Conservation (phyloP, 2,329 filamentous ascomycete species). For the Epichloe coenophiala region DNA sequence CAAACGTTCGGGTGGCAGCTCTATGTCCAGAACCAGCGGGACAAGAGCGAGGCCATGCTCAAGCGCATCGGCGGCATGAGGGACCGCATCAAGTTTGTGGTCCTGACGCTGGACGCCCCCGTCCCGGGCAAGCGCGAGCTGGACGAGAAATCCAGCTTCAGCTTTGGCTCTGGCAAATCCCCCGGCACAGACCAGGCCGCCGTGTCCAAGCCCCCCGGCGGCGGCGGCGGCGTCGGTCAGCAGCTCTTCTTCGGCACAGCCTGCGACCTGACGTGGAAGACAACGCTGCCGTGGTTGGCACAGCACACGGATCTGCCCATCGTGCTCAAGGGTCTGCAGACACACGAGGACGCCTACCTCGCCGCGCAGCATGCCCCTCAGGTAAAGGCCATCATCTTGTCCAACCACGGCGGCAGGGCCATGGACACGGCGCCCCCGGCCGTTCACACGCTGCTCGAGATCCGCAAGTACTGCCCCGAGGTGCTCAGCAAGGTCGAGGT, state of each 20-base stretch:
- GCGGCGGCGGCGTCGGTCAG: constrained; percentile 56
- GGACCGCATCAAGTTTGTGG: constrained; percentile 67
- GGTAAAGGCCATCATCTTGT: constrained; percentile 72
- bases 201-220: constrained; percentile 16
- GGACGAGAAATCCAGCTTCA: constrained; percentile 65
- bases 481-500: constrained; percentile 62
- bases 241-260: constrained; percentile 82
- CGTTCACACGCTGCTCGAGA: constrained; percentile 60
- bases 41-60: constrained; percentile 72
- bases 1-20: constrained; percentile 93
- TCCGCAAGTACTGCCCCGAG: constrained; percentile 61
- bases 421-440: constrained; percentile 70
- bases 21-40: constrained; percentile 75
- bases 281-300: constrained; percentile 69
- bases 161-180: constrained; percentile 42
- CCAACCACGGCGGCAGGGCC: constrained; percentile 83
- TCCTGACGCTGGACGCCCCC: constrained; percentile 80
- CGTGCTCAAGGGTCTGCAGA: constrained; percentile 84
- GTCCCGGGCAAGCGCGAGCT: constrained; percentile 83
- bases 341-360: constrained; percentile 82
- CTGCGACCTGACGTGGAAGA: constrained; percentile 73
- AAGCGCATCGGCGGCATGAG: constrained; percentile 57
- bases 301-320: constrained; percentile 75
- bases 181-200: constrained; percentile 22
- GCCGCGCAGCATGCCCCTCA: constrained; percentile 58